Conservation (phyloP, 2,329 filamentous ascomycete species). For the Sporothrix schenckii region DNA sequence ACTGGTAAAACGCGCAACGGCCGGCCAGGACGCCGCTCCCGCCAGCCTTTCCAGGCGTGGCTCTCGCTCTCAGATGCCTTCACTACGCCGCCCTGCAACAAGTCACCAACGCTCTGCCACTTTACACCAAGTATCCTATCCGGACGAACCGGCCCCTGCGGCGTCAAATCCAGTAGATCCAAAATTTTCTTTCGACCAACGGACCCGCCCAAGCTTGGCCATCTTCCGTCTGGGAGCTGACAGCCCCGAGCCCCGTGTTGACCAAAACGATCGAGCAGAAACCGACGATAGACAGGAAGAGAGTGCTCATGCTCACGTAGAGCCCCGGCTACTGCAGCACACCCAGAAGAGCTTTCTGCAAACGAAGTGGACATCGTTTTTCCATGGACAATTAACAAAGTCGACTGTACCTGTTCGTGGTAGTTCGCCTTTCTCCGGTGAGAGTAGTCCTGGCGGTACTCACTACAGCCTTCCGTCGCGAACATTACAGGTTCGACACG, state of each 20-base stretch:
- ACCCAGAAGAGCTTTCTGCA: conserved; percentile 33
- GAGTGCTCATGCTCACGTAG: not conserved
- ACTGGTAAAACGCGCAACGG: conserved; percentile 72
- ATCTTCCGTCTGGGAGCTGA: conserved; percentile 34
- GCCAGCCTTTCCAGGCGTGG: conserved; percentile 51
- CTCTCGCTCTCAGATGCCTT: conserved; percentile 64
- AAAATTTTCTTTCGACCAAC: conserved; percentile 45
- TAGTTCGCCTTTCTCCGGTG: conserved; percentile 39
- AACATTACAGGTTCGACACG: conserved; percentile 39
- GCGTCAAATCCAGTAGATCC: conserved; percentile 35
- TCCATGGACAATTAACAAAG: conserved; percentile 51
- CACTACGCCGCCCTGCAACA: conserved; percentile 72
- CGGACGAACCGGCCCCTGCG: conserved; percentile 34
- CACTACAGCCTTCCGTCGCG: conserved; percentile 41
- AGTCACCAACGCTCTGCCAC: conserved; percentile 77
- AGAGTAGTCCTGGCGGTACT: conserved; percentile 39
- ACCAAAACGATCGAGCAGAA: conserved; percentile 24
- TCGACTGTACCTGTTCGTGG: conserved; percentile 39
- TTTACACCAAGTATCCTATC: conserved; percentile 56
- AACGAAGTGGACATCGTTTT: conserved; percentile 59
- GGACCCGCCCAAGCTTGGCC: conserved; percentile 38
- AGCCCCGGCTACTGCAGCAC: not conserved
- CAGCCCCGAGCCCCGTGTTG: conserved; percentile 32
- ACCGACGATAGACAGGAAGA: not conserved
- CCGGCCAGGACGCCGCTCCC: conserved; percentile 51